Evolutionary conservation across 2,329 filamentous ascomycete species (phyloP).

Genomic region (Hypocreales sp.): DNA sequence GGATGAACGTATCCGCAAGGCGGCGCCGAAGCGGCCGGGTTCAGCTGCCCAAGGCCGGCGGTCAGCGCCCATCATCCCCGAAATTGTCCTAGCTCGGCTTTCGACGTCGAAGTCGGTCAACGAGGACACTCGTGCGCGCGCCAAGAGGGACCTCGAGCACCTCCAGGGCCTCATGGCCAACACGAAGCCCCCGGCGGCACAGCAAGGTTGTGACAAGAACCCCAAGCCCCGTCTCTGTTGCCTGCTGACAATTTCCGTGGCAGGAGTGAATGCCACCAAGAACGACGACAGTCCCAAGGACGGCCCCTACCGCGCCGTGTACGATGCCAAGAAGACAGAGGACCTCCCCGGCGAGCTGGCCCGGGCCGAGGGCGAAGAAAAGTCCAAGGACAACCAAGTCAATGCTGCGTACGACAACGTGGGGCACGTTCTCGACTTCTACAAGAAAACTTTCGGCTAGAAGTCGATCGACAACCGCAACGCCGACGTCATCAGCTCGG

Average conservation of each 20-base stretch:
- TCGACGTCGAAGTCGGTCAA: slow-evolving; percentile 21
- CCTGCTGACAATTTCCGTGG: slow-evolving; percentile 2
- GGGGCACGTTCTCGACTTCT: slow-evolving; percentile 32
- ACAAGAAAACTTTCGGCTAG: slow-evolving; percentile 31
- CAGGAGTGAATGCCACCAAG: slow-evolving; percentile 6
- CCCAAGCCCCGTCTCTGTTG: slow-evolving; percentile 1
- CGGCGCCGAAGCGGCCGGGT: too few relatives aligned
- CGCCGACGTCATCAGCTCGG: slow-evolving; percentile 31
- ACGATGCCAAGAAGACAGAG: slow-evolving; percentile 23
- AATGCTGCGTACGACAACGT: slow-evolving; percentile 36
- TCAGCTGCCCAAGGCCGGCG: slow-evolving; percentile 18
- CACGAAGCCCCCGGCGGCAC: slow-evolving; percentile 4
- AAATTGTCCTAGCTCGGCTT: slow-evolving; percentile 21
- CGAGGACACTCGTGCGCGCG: slow-evolving; percentile 19
- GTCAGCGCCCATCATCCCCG: slow-evolving; percentile 20
- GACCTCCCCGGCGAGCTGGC: slow-evolving; percentile 26
- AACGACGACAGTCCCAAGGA: slow-evolving; percentile 6
- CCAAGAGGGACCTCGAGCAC: slow-evolving; percentile 23
- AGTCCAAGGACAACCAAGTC: slow-evolving; percentile 23
- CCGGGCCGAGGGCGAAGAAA: slow-evolving; percentile 25
- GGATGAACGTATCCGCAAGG: too few relatives aligned
- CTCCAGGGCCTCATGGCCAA: slow-evolving; percentile 15
- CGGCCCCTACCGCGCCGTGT: slow-evolving; percentile 24
- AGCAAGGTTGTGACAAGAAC: slow-evolving; percentile 16
- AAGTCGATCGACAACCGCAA: slow-evolving; percentile 35